Percentiles rank a stretch among this genome's conserved stretches.
Evolutionary conservation across 2,329 filamentous ascomycete species (phyloP).

Genomic region (Ceratocystis colombiana): DNA sequence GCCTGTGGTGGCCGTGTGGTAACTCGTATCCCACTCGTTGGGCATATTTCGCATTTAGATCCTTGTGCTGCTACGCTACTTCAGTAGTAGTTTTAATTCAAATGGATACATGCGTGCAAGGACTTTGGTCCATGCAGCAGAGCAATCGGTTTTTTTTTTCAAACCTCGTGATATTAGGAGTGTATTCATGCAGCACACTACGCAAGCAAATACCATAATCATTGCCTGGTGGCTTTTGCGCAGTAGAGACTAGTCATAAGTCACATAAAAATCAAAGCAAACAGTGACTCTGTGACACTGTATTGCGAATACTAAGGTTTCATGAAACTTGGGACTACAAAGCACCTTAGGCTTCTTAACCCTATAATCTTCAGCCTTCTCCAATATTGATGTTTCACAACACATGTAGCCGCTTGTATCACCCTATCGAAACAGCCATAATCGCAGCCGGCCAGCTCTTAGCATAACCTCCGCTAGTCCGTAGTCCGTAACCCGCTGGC

Average conservation of each 20-base stretch:
- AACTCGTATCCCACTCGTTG: slow-evolving; percentile 4
- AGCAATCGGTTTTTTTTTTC: too few species aligned
- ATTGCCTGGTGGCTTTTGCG: too few species aligned
- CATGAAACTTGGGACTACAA: neutral
- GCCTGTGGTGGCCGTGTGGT: neutral
- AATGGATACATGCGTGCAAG: slow-evolving; percentile 16
- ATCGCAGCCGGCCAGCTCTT: neutral
- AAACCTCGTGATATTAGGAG: neutral
- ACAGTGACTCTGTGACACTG: too few species aligned
- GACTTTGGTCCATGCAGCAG: slow-evolving; percentile 17
- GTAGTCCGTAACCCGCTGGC: neutral
- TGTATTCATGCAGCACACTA: neutral
- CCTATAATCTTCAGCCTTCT: neutral
- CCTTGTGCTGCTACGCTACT: too few species aligned
- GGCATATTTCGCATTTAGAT: neutral
- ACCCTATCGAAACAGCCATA: slow-evolving; percentile 1
- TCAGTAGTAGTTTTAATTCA: too few species aligned
- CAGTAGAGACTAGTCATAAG: neutral
- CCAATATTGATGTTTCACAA: neutral
- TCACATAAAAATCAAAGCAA: neutral
- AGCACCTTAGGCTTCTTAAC: neutral
- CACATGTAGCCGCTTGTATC: neutral
- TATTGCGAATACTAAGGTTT: neutral
- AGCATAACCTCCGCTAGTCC: neutral
- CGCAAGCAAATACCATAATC: neutral